phyloP scores from a whole-genome alignment of 202 grass and related monocot species.

The Setaria viridis region DNA sequence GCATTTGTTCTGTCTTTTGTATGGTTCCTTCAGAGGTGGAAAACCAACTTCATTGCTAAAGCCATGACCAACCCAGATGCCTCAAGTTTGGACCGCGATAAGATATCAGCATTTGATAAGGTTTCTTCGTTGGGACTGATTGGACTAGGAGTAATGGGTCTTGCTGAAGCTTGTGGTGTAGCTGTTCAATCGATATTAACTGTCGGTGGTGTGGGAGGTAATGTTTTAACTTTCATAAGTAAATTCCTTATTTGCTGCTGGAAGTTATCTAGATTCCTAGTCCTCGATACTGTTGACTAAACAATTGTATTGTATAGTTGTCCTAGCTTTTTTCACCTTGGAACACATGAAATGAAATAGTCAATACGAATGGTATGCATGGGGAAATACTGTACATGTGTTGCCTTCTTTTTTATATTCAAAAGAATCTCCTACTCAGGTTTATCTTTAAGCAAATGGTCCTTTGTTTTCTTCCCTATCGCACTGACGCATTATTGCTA shows the following conservation, averaged over 20 bases:
- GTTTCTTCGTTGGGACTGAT: constrained; percentile 87
- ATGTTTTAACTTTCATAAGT: neutral
- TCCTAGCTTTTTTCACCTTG: neutral
- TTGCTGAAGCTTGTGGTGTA: constrained; percentile 88
- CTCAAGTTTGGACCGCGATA: constrained; percentile 62
- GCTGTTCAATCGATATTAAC: constrained; percentile 95
- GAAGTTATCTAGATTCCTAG: neutral
- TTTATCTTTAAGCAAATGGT: neutral
- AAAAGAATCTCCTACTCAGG: neutral
- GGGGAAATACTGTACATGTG: neutral
- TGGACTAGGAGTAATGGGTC: constrained; percentile 80
- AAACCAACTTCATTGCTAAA: constrained; percentile 79
- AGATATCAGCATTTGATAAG: constrained; percentile 78
- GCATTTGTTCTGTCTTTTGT: constrained; percentile 83
- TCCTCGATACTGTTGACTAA: neutral
- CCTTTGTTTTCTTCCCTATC: constrained; percentile 11
- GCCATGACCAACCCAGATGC: constrained; percentile 50
- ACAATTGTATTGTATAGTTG: constrained; percentile 4
- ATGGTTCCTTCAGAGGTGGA: constrained; percentile 98
- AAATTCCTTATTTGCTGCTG: neutral
- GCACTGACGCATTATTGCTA: neutral
- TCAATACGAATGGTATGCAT: neutral
- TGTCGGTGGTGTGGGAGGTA: constrained; percentile 99
- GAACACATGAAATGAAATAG: constrained; percentile 3
- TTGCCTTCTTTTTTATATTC: neutral